A percentile compares a stretch with the other conserved stretches of the same genome.
Evolutionary conservation across 2,329 filamentous ascomycete genomes (phyloP).

Genomic region (Verticillium nonalfalfae): DNA sequence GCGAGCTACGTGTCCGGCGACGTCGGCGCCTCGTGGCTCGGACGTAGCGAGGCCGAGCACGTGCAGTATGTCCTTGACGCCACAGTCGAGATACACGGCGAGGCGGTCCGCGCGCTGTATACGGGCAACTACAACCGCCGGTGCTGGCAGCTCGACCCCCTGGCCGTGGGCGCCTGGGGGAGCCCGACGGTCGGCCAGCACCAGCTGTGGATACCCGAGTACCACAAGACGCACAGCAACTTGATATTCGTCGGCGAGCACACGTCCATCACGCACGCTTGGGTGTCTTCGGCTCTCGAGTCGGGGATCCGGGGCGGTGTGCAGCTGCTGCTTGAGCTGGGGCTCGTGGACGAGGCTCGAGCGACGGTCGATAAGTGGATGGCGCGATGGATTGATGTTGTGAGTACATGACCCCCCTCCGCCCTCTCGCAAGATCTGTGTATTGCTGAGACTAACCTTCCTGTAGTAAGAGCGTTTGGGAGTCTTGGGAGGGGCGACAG

Average conservation of each 20-base stretch:
- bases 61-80: slow-evolving; percentile 56
- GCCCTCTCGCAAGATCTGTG: background rate
- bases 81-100: slow-evolving; percentile 62
- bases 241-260: slow-evolving; percentile 63
- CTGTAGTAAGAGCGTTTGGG: background rate
- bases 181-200: slow-evolving; percentile 57
- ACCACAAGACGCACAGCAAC: slow-evolving; percentile 62
- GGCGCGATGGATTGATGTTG: slow-evolving; percentile 56
- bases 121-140: slow-evolving; percentile 59
- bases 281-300: slow-evolving; percentile 63
- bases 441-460: background rate
- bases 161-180: slow-evolving; percentile 58
- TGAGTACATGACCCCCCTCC: slow-evolving; percentile 10
- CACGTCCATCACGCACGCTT: slow-evolving; percentile 65
- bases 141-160: slow-evolving; percentile 59
- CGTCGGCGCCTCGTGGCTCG: slow-evolving; percentile 22
- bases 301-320: slow-evolving; percentile 59
- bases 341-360: slow-evolving; percentile 65
- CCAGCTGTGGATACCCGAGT: slow-evolving; percentile 64
- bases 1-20: slow-evolving; percentile 48
- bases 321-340: slow-evolving; percentile 58
- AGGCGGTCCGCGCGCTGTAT: slow-evolving; percentile 51
- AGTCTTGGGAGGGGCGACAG: background rate
- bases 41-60: slow-evolving; percentile 49
- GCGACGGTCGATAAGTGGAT: slow-evolving; percentile 58